Evolutionary conservation across 2,329 filamentous ascomycete genomes (phyloP), one percentile per base, ranked within the genome.

Genomic region (Paracorniculantispora psalliotae): DNA sequence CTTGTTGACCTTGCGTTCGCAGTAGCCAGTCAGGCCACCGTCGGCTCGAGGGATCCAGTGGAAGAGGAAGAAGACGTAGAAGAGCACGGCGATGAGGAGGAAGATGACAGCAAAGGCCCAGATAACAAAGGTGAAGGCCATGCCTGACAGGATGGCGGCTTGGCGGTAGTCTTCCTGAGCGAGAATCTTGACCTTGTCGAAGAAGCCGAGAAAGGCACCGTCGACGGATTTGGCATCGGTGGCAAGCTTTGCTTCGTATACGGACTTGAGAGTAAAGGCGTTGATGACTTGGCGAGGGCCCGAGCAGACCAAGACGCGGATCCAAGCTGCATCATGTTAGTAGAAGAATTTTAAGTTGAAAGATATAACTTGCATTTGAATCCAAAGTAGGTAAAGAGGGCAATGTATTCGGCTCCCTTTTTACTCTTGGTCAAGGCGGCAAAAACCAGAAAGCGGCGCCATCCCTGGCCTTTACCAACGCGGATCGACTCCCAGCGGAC

Each of bases 241-340:
- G 0, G 87, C 85, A n/a, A 97, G 79, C 64, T 92, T 85, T 28
- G 87, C 82, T 57, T 85, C 79, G 75, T 94, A 90, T 39, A 97
- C 89, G 0, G 91, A 90, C 69, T 90, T 92, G 10, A 97, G 80
- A 0, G 93, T 97, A 63, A 97, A 79, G 21, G 86, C 92, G 68
- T 99, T 99, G 73, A 97, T 84, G 51, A 88, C 90, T 71, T 96
- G 91, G 63, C 94, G 90, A 23, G 94, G 94, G 0, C 92, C 94
- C 70, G 96, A 92, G 66, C 93, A 96, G 62, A 97, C 79, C 52
- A 97, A 80, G 61, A 96, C 87, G 64, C 93, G 89, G 67, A 97
- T 84, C 83, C 92, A 96, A 44, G 89, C 90, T 91, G 55, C 33
- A 15, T 6, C 1, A 28, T 48, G 56, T 69, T 53, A 68, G 64